Evolutionary conservation across 2,329 filamentous ascomycete genomes (phyloP).

Genomic region (Purpureocillium lavendulum): DNA sequence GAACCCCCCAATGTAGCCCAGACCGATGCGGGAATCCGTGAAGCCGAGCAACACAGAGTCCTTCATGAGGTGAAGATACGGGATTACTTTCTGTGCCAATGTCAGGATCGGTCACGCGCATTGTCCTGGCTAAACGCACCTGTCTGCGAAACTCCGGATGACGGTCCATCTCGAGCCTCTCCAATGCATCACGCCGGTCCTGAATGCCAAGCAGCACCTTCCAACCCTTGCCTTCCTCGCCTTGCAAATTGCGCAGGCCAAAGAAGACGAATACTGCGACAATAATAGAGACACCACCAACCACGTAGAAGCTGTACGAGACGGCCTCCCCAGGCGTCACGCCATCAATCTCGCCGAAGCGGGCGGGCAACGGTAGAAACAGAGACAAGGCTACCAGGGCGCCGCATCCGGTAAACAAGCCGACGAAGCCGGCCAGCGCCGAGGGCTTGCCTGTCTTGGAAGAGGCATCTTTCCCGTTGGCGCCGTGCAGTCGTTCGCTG

Average conservation of each 20-base stretch:
- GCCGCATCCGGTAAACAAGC: slow-evolving; percentile 85
- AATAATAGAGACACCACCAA: slow-evolving; percentile 61
- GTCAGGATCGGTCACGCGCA: neutral
- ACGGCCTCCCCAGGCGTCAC: slow-evolving; percentile 67
- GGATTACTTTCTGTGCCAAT: slow-evolving; percentile 30
- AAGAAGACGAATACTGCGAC: slow-evolving; percentile 71
- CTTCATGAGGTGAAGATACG: slow-evolving; percentile 52
- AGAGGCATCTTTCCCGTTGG: slow-evolving; percentile 12
- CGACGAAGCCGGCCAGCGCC: slow-evolving; percentile 77
- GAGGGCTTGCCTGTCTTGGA: slow-evolving; percentile 37
- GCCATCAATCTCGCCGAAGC: slow-evolving; percentile 64
- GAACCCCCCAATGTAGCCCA: slow-evolving; percentile 90
- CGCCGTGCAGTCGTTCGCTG: slow-evolving; percentile 13
- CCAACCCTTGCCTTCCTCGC: slow-evolving; percentile 74
- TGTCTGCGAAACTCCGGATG: slow-evolving; percentile 11
- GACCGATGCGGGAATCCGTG: slow-evolving; percentile 66
- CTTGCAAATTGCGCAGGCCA: slow-evolving; percentile 60
- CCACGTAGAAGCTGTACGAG: slow-evolving; percentile 79
- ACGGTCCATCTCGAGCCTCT: slow-evolving; percentile 11
- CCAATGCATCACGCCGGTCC: slow-evolving; percentile 13
- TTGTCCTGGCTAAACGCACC: slow-evolving; percentile 14
- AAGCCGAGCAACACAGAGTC: slow-evolving; percentile 63
- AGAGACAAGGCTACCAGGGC: slow-evolving; percentile 74
- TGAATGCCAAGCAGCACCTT: slow-evolving; percentile 41
- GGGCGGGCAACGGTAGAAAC: slow-evolving; percentile 81